These are phyloP conservation scores for Aspergillus viridinutans DNA, from an alignment of 2,329 filamentous ascomycete species.

Conservation along the genomic window DNA sequence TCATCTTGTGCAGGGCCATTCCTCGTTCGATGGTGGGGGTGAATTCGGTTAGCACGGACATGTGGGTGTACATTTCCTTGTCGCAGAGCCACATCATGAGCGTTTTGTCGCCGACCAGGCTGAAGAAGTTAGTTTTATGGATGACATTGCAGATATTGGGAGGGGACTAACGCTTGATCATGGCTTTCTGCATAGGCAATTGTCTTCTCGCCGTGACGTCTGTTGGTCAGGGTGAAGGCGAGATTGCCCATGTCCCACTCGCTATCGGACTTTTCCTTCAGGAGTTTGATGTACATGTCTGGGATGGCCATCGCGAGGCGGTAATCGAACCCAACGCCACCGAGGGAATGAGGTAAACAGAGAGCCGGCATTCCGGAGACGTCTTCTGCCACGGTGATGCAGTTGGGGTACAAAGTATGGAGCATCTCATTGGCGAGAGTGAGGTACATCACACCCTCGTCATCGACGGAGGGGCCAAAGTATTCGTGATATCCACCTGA, in stretches of 20 bases:
- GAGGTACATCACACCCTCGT: slow-evolving; percentile 90
- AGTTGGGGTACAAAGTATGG: slow-evolving; percentile 79
- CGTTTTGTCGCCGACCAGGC: slow-evolving; percentile 92
- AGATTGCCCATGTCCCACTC: slow-evolving; percentile 89
- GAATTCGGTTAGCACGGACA: slow-evolving; percentile 79
- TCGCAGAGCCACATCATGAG: slow-evolving; percentile 98
- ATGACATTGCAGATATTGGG: too few relatives aligned
- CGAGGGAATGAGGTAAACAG: slow-evolving; percentile 77
- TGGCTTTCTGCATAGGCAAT: slow-evolving; percentile 97
- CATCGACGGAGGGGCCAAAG: slow-evolving; percentile 82
- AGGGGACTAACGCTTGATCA: slow-evolving; percentile 78
- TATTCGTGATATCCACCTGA: slow-evolving; percentile 98
- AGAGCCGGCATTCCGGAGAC: slow-evolving; percentile 98
- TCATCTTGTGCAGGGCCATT: slow-evolving; percentile 94
- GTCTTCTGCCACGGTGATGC: slow-evolving; percentile 91
- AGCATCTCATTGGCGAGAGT: slow-evolving; percentile 97
- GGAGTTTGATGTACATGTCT: slow-evolving; percentile 98
- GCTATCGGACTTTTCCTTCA: slow-evolving; percentile 87
- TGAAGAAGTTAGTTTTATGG: slow-evolving; percentile 33
- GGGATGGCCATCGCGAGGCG: slow-evolving; percentile 95
- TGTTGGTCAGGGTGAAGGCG: slow-evolving; percentile 82
- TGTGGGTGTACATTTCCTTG: slow-evolving; percentile 95
- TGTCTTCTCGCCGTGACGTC: slow-evolving; percentile 93
- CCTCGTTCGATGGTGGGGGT: slow-evolving; percentile 87
- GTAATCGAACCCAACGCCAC: slow-evolving; percentile 95